Base-by-base conservation (phyloP, 129 eudicot genomes). In the Flaveria robusta region DNA sequence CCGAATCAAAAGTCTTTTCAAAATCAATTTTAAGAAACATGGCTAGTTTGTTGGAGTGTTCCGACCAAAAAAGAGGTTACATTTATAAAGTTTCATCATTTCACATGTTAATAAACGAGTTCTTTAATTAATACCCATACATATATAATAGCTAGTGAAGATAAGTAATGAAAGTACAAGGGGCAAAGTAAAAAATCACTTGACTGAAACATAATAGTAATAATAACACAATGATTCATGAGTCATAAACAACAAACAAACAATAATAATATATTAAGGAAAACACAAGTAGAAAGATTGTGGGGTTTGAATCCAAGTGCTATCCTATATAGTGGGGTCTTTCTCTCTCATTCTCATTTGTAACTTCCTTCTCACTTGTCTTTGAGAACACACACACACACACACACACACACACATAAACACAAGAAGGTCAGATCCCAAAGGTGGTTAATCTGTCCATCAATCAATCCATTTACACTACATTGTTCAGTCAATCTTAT, bases 401-500 rank as follows among this genome's bases (percentile, higher is more conserved):
- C 54, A 49, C 54, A 52, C 9, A 69, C 49, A 8, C 47, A 84
- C 79, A 82, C 83, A 81, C 83, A 85, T 47, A 63, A 39, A 37
- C 71, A 49, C 37, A 37, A 71, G 66, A 60, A 79, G 68, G 81
- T 81, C 90, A 90, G 92, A 87, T 87, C 90, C 75, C 87, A 78
- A 90, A 83, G 88, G 85, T 78, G 85, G 96, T 90, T 83, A 75
- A 81, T 83, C 90, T 78, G 92, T 87, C 92, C 75, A 71, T 87
- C 88, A 55, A 84, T 87, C 87, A 69, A 80, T 81, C 83, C 60
- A 73, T 59, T 37, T 71, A 23, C 37, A 60, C 14, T 76, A 74
- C 80, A 81, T 85, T 80, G 85, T 83, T 86, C 86, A 81, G 88
- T 90, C 96, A 86, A 80, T 83, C 86, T 77, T 77, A 66, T 82